A percentile compares a stretch with the other conserved stretches of the same genome.
Evolutionary conservation across 1,284 basidiomycete genomes (phyloP).

Genomic region (Entoloma clypeatum): DNA sequence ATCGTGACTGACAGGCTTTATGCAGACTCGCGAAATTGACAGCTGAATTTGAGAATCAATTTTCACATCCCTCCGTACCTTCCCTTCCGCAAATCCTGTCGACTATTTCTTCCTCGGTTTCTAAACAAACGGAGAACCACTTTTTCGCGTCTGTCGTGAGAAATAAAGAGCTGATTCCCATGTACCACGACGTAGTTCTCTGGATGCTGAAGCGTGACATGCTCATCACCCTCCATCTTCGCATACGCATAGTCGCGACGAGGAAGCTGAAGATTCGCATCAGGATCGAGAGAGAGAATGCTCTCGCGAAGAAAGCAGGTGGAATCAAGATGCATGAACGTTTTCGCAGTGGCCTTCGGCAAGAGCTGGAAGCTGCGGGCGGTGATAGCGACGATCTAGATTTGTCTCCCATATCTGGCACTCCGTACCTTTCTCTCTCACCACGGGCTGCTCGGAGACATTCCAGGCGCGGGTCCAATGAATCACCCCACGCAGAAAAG

Average conservation of each 20-base stretch:
- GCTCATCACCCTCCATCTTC: constrained; percentile 81
- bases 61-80: constrained; percentile 61
- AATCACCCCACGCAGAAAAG: constrained; percentile 36
- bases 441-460: constrained; percentile 46
- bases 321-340: constrained; percentile 1
- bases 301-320: constrained; percentile 33
- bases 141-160: constrained; percentile 78
- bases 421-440: constrained; percentile 46
- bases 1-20: background rate
- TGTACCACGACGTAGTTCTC: constrained; percentile 81
- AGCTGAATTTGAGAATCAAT: constrained; percentile 61
- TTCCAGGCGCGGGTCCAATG: constrained; percentile 40
- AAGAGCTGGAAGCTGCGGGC: constrained; percentile 14
- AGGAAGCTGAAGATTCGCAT: constrained; percentile 71
- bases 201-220: constrained; percentile 92
- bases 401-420: constrained; percentile 21
- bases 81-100: constrained; percentile 74
- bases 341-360: constrained; percentile 15
- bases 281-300: constrained; percentile 42
- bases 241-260: constrained; percentile 81
- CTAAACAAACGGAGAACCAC: constrained; percentile 57
- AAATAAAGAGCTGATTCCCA: constrained; percentile 60
- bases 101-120: constrained; percentile 63
- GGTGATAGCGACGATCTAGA: constrained; percentile 25
- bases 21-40: constrained; percentile 59